These are phyloP conservation scores for Lipomyces mesembrius DNA, from an alignment of 805 yeast species.

Conservation along the genomic window DNA sequence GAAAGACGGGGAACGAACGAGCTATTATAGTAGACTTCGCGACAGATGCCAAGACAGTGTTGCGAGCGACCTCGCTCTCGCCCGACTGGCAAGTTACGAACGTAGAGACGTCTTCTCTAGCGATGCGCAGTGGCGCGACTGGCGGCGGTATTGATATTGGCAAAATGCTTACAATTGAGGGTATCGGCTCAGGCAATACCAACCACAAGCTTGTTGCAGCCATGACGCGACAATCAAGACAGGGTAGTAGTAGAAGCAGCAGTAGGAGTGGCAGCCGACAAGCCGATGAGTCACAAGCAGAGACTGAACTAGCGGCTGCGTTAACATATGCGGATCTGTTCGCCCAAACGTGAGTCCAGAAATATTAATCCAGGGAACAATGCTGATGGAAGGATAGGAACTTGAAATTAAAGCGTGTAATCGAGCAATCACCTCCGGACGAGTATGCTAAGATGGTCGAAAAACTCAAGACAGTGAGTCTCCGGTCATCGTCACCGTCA, in stretches of 20 bases:
- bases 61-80: conserved; percentile 45
- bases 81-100: conserved; percentile 48
- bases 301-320: conserved; percentile 19
- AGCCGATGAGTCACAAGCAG: conserved; percentile 13
- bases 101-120: conserved; percentile 36
- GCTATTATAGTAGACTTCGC: conserved; percentile 48
- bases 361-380: neutral
- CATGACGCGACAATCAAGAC: neutral
- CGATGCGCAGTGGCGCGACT: conserved; percentile 20
- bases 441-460: conserved; percentile 9
- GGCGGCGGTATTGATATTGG: conserved; percentile 19
- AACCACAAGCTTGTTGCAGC: conserved; percentile 8
- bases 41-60: conserved; percentile 43
- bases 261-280: conserved; percentile 2
- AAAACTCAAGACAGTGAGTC: neutral
- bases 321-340: conserved; percentile 22
- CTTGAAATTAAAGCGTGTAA: conserved; percentile 4
- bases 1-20: neutral
- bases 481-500: neutral
- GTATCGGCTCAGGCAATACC: conserved; percentile 30
- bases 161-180: conserved; percentile 35
- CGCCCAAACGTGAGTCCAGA: conserved; percentile 19
- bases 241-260: conserved; percentile 4
- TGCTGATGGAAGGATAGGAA: conserved; percentile 9
- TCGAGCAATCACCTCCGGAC: conserved; percentile 18